Evolutionary conservation across 768 basidiomycete species (phyloP), one percentile per base, ranked within the genome.

Genomic region (Coprinopsis strossmayeri): DNA sequence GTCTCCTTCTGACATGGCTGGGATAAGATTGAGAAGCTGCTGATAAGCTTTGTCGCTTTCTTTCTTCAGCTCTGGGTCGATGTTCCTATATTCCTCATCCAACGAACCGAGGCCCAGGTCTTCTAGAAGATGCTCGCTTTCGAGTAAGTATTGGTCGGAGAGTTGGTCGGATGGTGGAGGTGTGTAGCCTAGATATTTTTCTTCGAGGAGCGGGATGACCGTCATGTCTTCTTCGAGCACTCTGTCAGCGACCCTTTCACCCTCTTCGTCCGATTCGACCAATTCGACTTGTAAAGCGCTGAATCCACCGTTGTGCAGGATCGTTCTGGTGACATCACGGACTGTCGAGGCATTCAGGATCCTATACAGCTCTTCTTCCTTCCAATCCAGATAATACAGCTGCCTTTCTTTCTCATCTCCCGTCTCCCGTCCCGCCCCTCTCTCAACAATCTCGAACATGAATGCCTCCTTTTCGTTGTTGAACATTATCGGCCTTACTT

Each of bases 201-300:
- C 50, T 25, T 56, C 62, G 13, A 69, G 59, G 1, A 65, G 34
- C 3, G 67, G 60, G 26, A 69, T 57, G 5, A 69, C 68, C 10
- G 52, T 53, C 23, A 55, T 59, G 53, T 70, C 68, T 28, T 62
- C 53, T 1, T 52, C 55, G 13, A 67, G 38, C 20, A 69, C 60
- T 27, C 65, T 52, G 24, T 57, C 27, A 9, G 66, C 49, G 2
- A 56, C 59, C 17, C 53, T 53, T 32, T 58, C 55, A 13, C 69
- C 69, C 7, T 65, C 64, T 10, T 54, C 41, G 32, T 61, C 57
- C 11, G 54, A 54, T 24, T 53, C 40, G 10, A 69, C n/a, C 26
- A 48, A 17, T 40, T 38, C 42, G 3, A 45, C 34, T 12, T 50
- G 28, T 2, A 59, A 15, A 3, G 48, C 50, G 3, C 50, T 50